Evolutionary conservation across 768 basidiomycete species (phyloP).

Genomic region (Porpolomopsis calyptriformis): DNA sequence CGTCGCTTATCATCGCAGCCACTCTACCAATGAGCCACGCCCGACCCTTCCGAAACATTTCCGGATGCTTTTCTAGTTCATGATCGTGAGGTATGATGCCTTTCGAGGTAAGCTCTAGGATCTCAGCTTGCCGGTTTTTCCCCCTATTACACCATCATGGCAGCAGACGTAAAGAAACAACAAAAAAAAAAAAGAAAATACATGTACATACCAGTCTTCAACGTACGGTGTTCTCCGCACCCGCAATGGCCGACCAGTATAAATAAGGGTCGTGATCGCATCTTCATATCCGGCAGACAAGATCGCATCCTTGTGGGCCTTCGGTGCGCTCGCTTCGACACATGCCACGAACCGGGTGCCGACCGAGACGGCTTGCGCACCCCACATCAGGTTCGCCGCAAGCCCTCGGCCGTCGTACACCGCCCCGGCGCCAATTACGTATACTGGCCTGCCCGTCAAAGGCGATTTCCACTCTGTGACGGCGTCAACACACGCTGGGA

Average conservation of each 20-base stretch:
- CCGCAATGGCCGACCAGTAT: slow-evolving; percentile 80
- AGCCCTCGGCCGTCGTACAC: slow-evolving; percentile 82
- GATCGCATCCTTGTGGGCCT: slow-evolving; percentile 73
- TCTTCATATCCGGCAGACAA: slow-evolving; percentile 67
- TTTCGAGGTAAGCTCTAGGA: slow-evolving; percentile 67
- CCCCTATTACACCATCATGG: slow-evolving; percentile 37
- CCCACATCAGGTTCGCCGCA: slow-evolving; percentile 75
- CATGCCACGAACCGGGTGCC: slow-evolving; percentile 82
- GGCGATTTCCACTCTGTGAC: slow-evolving; percentile 68
- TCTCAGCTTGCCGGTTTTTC: slow-evolving; percentile 65
- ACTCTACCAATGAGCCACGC: slow-evolving; percentile 83
- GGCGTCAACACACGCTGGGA: slow-evolving; percentile 83
- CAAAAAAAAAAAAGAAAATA: neutral
- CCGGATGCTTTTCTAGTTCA: slow-evolving; percentile 72
- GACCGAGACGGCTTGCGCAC: slow-evolving; percentile 66
- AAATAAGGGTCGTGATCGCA: slow-evolving; percentile 72
- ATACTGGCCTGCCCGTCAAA: slow-evolving; percentile 71
- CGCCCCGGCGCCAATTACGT: slow-evolving; percentile 85
- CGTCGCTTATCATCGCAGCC: slow-evolving; percentile 58
- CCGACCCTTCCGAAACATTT: slow-evolving; percentile 55
- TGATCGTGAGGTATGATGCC: slow-evolving; percentile 67
- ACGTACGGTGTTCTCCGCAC: slow-evolving; percentile 80
- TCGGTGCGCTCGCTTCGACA: slow-evolving; percentile 70
- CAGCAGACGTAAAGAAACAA: neutral
- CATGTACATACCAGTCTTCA: slow-evolving; percentile 55